phyloP scores from a whole-genome alignment of 305 asterid species.

The Fraxinus xanthoxyloides region DNA sequence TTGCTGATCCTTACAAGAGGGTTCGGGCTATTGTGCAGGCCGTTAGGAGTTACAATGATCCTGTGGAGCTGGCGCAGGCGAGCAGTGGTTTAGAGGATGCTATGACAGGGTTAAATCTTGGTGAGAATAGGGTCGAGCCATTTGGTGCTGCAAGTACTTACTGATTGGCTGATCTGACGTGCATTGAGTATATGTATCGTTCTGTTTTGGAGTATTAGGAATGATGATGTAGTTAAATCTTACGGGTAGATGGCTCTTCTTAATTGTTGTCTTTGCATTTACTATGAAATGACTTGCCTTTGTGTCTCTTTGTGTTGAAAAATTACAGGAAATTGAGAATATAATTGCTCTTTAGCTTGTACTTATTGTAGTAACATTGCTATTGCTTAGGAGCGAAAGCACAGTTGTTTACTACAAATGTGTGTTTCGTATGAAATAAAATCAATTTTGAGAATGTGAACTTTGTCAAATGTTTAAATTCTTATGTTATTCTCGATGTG shows the following conservation, averaged over 20 bases:
- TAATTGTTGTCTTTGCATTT: slow-evolving; percentile 3
- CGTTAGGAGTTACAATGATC: slow-evolving; percentile 70
- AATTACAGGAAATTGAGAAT: not conserved
- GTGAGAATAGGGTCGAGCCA: slow-evolving; percentile 40
- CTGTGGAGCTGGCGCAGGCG: slow-evolving; percentile 57
- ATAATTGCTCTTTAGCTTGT: not conserved
- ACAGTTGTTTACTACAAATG: not conserved
- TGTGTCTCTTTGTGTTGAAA: not conserved
- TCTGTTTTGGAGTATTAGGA: slow-evolving; percentile 28
- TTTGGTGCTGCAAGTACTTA: slow-evolving; percentile 36
- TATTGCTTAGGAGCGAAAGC: not conserved
- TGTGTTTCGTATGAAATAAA: not conserved
- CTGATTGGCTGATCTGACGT: slow-evolving; percentile 27
- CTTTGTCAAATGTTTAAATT: not conserved
- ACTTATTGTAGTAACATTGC: not conserved
- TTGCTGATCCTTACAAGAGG: slow-evolving; percentile 52
- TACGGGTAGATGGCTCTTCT: not conserved
- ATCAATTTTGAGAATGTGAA: not conserved
- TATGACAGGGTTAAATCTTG: slow-evolving; percentile 43
- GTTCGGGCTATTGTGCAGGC: slow-evolving; percentile 68
- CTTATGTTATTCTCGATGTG: not conserved
- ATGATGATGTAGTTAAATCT: slow-evolving; percentile 11
- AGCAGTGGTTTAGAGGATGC: slow-evolving; percentile 68
- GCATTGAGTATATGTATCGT: not conserved
- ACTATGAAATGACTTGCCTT: slow-evolving; percentile 10